Conservation (phyloP, 768 basidiomycete genomes). For the Scleroderma bovista region DNA sequence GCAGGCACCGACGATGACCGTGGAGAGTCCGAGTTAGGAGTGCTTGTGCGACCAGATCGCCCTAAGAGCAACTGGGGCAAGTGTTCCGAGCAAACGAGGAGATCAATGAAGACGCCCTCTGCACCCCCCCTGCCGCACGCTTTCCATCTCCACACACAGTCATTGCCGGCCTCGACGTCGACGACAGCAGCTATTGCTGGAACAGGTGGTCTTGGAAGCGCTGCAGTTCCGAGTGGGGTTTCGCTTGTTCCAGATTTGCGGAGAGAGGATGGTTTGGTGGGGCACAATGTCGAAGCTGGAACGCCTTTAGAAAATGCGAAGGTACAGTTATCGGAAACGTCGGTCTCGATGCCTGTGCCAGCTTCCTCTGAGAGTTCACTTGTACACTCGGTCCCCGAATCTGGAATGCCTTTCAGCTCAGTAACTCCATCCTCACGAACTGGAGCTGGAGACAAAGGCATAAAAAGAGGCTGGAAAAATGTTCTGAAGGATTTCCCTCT, state of each 20-base stretch:
- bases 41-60: constrained; percentile 12
- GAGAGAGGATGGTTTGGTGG: constrained; percentile 59
- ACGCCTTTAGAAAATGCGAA: not conserved
- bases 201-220: constrained; percentile 59
- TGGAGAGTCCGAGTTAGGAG: constrained; percentile 8
- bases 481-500: constrained; percentile 38
- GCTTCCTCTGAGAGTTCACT: constrained; percentile 11
- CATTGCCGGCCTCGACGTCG: constrained; percentile 15
- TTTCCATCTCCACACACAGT: constrained; percentile 11
- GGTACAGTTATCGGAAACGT: constrained; percentile 1
- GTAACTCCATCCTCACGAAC: not conserved
- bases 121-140: constrained; percentile 15
- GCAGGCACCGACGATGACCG: constrained; percentile 10
- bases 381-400: not conserved
- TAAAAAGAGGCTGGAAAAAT: constrained; percentile 29
- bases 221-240: constrained; percentile 45
- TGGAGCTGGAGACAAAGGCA: constrained; percentile 1
- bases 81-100: not conserved
- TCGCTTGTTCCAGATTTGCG: constrained; percentile 54
- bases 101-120: constrained; percentile 8
- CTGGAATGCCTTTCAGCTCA: not conserved
- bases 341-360: constrained; percentile 10
- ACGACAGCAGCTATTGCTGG: constrained; percentile 64
- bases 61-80: not conserved
- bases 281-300: constrained; percentile 35